Base-by-base conservation (phyloP, 1,139 yeast species). In the Pneumocystis oryctolagi region DNA sequence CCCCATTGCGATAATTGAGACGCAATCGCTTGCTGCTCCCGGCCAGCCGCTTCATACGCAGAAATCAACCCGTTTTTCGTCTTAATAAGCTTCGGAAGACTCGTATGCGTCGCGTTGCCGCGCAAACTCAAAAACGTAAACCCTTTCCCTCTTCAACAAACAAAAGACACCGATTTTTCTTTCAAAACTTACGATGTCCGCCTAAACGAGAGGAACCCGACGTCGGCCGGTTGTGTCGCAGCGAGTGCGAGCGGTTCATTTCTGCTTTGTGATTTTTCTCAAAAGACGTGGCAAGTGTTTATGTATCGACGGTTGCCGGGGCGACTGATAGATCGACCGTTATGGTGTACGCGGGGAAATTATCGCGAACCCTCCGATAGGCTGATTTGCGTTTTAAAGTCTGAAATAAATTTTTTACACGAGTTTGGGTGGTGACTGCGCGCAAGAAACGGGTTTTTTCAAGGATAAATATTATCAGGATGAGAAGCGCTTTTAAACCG, bases 51-150 rank as follows among this genome's bases (percentile, higher is more conserved):
- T 75, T 87, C 95, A 73, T 86, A 79, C 64, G 89, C 82, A 75
- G 90, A 81, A 84, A 85, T 81, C 70, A 86, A 84, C 72, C 84
- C 84, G 77, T 87, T 87, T 76, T 87, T 94, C 79, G 85, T 83
- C 78, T 86, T 87, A 71, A 87, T 84, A 73, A 84, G 82, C 73
- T 83, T 47, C 16, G 55, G 55, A 20, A 84, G 59, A 89, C 84
- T 73, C 86, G 79, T 73, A 20, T 35, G 47, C 3, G 59, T 39
- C 12, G 55, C 55, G 20, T 47, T 20, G 2, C 55, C 55, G 1
- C 55, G 31, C 20, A 60, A 58, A 61, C 63, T 60, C 55, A 58
- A 60, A 60, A 32, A 55, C 32, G 30, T 62, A 63, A 40, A 63
- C 47, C 42, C 62, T 63, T 16, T 53, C 53, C 58, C 55, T 59